Conservation (phyloP, 1,139 yeast species). For the Hyphopichia fennica region DNA sequence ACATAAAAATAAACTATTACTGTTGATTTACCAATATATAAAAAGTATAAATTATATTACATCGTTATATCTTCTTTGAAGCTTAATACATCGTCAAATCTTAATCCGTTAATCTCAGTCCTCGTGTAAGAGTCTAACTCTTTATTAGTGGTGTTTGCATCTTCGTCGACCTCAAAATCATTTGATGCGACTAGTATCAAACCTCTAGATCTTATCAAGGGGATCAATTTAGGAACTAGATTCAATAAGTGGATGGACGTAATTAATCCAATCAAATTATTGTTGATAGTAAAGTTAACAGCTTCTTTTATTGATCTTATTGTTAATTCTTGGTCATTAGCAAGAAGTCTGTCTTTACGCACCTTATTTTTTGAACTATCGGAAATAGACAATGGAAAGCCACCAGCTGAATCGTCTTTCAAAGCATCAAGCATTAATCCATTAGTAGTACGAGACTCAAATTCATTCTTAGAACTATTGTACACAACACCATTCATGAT, state of each 20-base stretch:
- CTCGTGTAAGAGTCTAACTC: conserved; percentile 45
- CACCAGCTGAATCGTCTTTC: conserved; percentile 2
- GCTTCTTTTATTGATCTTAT: conserved; percentile 50
- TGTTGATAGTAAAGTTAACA: conserved; percentile 69
- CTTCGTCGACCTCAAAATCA: conserved; percentile 32
- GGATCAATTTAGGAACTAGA: conserved; percentile 74
- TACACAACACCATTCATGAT: conserved; percentile 67
- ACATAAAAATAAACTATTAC: too few relatives aligned
- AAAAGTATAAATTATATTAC: conserved; percentile 30
- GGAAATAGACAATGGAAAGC: conserved; percentile 2
- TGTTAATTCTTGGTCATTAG: conserved; percentile 38
- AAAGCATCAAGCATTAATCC: conserved; percentile 35
- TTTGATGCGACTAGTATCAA: conserved; percentile 75
- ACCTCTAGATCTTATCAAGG: conserved; percentile 77
- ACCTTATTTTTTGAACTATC: conserved; percentile 1
- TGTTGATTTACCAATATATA: too few relatives aligned
- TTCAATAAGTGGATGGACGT: conserved; percentile 69
- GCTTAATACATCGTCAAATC: conserved; percentile 63
- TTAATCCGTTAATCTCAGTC: conserved; percentile 72
- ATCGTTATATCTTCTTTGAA: conserved; percentile 72
- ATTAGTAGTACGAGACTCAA: conserved; percentile 45
- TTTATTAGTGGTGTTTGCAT: conserved; percentile 24
- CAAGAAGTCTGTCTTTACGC: conserved; percentile 28
- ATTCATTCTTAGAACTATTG: conserved; percentile 23
- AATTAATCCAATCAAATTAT: conserved; percentile 82